Conservation (phyloP, 2,329 filamentous ascomycete genomes). For the Fusarium keratoplasticum region DNA sequence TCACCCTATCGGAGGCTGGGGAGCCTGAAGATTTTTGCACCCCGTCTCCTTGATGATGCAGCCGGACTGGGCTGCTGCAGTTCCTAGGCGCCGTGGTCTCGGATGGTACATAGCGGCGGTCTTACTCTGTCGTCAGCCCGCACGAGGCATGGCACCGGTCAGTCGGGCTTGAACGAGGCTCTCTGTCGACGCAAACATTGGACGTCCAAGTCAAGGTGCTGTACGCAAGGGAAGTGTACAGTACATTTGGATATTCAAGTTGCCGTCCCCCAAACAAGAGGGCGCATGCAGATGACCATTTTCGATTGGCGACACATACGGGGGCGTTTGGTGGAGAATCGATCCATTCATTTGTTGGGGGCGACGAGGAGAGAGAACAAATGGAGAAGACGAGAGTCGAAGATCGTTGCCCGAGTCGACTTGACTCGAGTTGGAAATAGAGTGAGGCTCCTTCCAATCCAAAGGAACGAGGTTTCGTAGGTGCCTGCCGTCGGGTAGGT, state of each 20-base stretch:
- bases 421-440: not conserved
- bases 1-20: constrained; percentile 13
- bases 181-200: not conserved
- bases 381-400: not conserved
- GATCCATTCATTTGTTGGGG: constrained; percentile 15
- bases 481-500: no score
- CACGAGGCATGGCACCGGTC: not conserved
- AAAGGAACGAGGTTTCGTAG: not conserved
- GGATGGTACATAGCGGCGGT: constrained; percentile 9
- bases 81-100: constrained; percentile 28
- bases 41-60: constrained; percentile 1
- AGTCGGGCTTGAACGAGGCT: not conserved
- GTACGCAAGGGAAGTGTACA: not conserved
- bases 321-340: constrained; percentile 25
- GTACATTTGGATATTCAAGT: constrained; percentile 1
- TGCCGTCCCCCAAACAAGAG: constrained; percentile 5
- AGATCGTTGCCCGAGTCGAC: not conserved
- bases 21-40: not conserved
- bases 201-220: not conserved
- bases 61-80: constrained; percentile 11
- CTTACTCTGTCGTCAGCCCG: constrained; percentile 3
- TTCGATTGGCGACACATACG: constrained; percentile 17
- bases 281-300: constrained; percentile 23
- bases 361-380: not conserved
- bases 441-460: not conserved